Percentiles rank a stretch among this genome's conserved stretches.
Evolutionary conservation across 2,329 filamentous ascomycete species (phyloP).

Genomic region (Fusarium domesticum): DNA sequence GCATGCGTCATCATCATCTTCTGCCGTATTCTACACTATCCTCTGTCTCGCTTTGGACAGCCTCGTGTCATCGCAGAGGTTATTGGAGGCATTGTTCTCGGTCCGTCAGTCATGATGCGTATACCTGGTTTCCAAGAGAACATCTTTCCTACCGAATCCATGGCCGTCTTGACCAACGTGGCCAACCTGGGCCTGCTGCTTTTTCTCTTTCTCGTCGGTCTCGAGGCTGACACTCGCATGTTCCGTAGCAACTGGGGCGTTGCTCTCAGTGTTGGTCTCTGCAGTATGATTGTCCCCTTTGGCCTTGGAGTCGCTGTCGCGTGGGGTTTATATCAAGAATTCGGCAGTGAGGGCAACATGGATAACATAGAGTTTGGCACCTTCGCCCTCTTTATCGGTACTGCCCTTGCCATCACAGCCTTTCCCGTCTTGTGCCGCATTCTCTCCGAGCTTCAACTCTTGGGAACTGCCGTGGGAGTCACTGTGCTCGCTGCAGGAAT

Average conservation of each 20-base stretch:
- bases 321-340: conserved; percentile 75
- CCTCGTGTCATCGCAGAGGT: conserved; percentile 83
- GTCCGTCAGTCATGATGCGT: conserved; percentile 82
- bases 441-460: conserved; percentile 82
- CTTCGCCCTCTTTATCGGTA: conserved; percentile 76
- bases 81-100: conserved; percentile 78
- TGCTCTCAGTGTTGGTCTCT: conserved; percentile 71
- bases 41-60: conserved; percentile 72
- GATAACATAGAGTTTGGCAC: conserved; percentile 48
- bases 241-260: conserved; percentile 77
- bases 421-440: conserved; percentile 94
- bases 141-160: conserved; percentile 74
- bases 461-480: conserved; percentile 78
- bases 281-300: conserved; percentile 80
- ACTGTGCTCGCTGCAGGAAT: conserved; percentile 89
- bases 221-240: conserved; percentile 80
- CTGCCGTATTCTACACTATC: conserved; percentile 62
- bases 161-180: conserved; percentile 71
- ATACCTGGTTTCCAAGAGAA: conserved; percentile 73
- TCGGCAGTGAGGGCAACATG: conserved; percentile 46
- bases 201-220: conserved; percentile 82
- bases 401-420: conserved; percentile 88
- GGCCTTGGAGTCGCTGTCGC: conserved; percentile 77
- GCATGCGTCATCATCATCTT: conserved; percentile 47
- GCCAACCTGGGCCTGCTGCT: conserved; percentile 82